These are phyloP conservation scores for Bipolaris sorokiniana DNA, from an alignment of 2,329 filamentous ascomycete species.

Conservation along the genomic window DNA sequence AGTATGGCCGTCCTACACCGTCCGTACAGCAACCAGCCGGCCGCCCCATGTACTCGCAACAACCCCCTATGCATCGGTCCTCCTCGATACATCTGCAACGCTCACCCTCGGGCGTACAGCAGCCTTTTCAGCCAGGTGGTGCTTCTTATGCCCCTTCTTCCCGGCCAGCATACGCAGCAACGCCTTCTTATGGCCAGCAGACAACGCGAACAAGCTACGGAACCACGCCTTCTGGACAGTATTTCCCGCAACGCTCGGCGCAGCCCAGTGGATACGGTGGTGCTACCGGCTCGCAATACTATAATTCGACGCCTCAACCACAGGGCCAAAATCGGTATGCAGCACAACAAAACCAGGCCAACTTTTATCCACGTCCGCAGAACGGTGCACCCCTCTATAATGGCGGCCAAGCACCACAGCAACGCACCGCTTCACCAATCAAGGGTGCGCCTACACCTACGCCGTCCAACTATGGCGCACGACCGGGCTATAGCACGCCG, in stretches of 20 bases:
- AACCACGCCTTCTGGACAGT: conserved; percentile 34
- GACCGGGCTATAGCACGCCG: conserved; percentile 38
- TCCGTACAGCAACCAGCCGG: conserved; percentile 32
- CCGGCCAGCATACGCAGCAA: conserved; percentile 35
- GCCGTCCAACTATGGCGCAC: conserved; percentile 36
- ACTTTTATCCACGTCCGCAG: conserved; percentile 44
- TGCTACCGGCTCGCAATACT: conserved; percentile 40
- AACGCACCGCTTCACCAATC: conserved; percentile 46
- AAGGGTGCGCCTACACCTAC: conserved; percentile 34
- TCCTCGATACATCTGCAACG: conserved; percentile 47
- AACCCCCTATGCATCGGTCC: conserved; percentile 41
- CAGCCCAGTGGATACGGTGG: conserved; percentile 38
- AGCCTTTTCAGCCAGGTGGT: conserved; percentile 38
- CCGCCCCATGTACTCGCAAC: conserved; percentile 45
- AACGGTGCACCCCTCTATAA: conserved; percentile 44
- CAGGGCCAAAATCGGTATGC: conserved; percentile 44
- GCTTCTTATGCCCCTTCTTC: conserved; percentile 38
- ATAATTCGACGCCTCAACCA: conserved; percentile 42
- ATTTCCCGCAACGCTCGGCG: conserved; percentile 41
- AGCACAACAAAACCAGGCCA: conserved; percentile 36
- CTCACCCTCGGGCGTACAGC: conserved; percentile 38
- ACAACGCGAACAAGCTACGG: conserved; percentile 39
- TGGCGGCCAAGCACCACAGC: conserved; percentile 35
- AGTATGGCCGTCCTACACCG: conserved; percentile 42
- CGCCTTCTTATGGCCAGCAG: conserved; percentile 41